Evolutionary conservation across 2,329 filamentous ascomycete species (phyloP), one percentile per base, ranked within the genome.

Genomic region (Penicillium sp.): DNA sequence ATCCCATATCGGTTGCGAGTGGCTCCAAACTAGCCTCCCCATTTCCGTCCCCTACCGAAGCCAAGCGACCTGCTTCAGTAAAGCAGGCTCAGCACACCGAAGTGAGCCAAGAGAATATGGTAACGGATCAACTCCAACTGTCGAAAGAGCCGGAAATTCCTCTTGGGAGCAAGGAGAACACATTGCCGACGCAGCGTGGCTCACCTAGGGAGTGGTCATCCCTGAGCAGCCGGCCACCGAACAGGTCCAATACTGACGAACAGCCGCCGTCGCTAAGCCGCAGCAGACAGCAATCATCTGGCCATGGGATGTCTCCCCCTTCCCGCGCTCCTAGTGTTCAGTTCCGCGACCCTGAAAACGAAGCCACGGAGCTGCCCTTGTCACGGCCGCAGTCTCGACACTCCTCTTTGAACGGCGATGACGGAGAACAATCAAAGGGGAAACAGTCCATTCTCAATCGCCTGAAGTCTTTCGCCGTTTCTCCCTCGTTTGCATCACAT

Each of bases 381-480:
- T 82, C 81, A 23, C 80, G 85, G 52, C 80, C 76, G 18, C 83
- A 85, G 59, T 82, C 81, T 29, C 80, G 85, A 53, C 80, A 86
- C 41, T 80, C 83, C 31, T 90, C 88, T 4, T 82, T 82, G 75
- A 85, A 88, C 28, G 69, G 62, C 0, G 78, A 79, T 42, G 85
- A 88, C 47, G 79, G 73, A n/a, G 88, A 89, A 34, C 74, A 76
- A 8, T 70, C 74, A 51, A 86, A 85, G 70, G 81, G 80, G 54
- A 77, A 71, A 50, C 81, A 82, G 21, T 86, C 87, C 23, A 80
- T 95, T 58, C 90, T 95, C 72, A 86, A 86, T 16, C 91, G 88
- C 69, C 72, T 95, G 57, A 90, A 88, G 67, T 86, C 89, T 3
- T 76, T 95, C 50, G 84, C 89, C 21, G 81, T 79, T 10, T 76